These are phyloP conservation scores for Sanghuangporus sanghuang DNA, from an alignment of 1,284 basidiomycete genomes.

Conservation along the genomic window DNA sequence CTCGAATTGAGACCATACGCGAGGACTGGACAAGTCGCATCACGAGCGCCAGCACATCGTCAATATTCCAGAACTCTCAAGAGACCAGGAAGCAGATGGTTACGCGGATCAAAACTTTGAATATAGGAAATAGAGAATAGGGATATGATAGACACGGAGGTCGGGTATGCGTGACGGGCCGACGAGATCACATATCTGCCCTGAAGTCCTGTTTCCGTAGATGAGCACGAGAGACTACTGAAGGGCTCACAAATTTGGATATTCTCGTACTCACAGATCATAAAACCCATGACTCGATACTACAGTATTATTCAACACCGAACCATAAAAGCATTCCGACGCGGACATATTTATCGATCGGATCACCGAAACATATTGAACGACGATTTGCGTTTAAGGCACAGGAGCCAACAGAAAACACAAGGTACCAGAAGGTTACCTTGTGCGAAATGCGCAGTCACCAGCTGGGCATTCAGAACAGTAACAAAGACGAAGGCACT, in stretches of 20 bases:
- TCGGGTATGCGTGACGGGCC: too few relatives aligned
- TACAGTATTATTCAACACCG: too few relatives aligned
- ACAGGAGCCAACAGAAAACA: not conserved
- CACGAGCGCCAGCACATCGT: not conserved
- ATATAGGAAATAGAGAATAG: not conserved
- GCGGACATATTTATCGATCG: not conserved
- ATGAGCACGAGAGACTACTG: too few relatives aligned
- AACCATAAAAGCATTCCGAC: not conserved
- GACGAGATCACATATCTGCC: too few relatives aligned
- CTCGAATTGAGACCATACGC: not conserved
- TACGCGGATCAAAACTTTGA: not conserved
- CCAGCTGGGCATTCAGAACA: too few relatives aligned
- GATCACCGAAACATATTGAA: not conserved
- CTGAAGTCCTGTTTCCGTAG: too few relatives aligned
- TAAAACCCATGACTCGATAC: not conserved
- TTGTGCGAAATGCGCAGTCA: too few relatives aligned
- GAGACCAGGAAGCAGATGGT: not conserved
- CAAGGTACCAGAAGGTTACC: too few relatives aligned
- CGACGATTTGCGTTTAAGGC: not conserved
- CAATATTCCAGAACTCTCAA: not conserved
- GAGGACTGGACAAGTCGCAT: not conserved
- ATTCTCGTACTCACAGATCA: too few relatives aligned
- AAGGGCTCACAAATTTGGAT: too few relatives aligned
- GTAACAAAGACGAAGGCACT: too few relatives aligned
- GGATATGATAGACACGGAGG: not conserved